Evolutionary conservation across 306 rosid genomes (phyloP).

Genomic region (Cucurbita argyrosperma): DNA sequence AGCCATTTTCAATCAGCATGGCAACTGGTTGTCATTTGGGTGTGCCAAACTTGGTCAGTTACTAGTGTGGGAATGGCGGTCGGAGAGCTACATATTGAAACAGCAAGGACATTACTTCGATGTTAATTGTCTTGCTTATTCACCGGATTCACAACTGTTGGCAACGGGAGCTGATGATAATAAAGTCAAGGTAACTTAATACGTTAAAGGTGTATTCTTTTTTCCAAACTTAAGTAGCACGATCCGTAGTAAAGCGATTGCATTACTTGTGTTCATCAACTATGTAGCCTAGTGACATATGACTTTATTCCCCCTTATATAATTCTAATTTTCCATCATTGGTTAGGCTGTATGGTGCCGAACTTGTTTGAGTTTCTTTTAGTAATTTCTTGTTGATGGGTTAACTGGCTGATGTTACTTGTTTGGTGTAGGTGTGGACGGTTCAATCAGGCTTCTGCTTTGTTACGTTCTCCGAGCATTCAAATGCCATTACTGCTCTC

Average conservation of each 20-base stretch:
- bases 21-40: conserved; percentile 83
- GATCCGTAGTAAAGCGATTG: not conserved
- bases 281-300: not conserved
- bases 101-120: conserved; percentile 99
- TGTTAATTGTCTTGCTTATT: conserved; percentile 74
- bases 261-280: not conserved
- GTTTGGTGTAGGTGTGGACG: conserved; percentile 69
- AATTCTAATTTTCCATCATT: not conserved
- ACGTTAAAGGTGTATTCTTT: not conserved
- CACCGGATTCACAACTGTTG: conserved; percentile 67
- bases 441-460: conserved; percentile 76
- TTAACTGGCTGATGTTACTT: conserved; percentile 5
- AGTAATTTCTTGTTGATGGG: not conserved
- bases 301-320: not conserved
- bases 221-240: not conserved
- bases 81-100: conserved; percentile 78
- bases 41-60: conserved; percentile 87
- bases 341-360: not conserved
- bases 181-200: conserved; percentile 69
- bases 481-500: conserved; percentile 80
- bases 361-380: not conserved
- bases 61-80: conserved; percentile 96
- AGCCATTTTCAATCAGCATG: conserved; percentile 64
- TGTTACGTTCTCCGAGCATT: conserved; percentile 81
- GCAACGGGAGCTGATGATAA: conserved; percentile 99